Evolutionary conservation across 1,284 basidiomycete species (phyloP).

Genomic region (Irpex rosettiformis): DNA sequence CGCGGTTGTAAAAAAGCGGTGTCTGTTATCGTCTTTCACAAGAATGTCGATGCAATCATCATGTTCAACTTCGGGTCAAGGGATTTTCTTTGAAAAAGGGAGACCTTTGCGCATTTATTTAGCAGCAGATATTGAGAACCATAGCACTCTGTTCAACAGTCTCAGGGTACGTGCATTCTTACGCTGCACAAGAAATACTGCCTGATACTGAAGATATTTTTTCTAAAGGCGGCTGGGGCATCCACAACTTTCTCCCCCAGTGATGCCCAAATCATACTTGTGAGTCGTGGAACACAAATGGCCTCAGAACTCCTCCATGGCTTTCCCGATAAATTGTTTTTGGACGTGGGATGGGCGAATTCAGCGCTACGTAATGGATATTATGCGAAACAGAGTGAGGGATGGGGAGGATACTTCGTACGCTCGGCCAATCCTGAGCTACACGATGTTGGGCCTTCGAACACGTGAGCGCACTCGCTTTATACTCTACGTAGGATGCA

Average conservation of each 20-base stretch:
- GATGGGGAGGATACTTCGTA: conserved; percentile 50
- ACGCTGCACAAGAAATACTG: background rate
- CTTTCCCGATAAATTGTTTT: conserved; percentile 45
- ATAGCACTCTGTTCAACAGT: background rate
- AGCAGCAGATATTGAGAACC: background rate
- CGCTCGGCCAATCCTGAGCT: background rate
- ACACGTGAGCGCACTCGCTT: background rate
- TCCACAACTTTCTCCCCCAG: conserved; percentile 41
- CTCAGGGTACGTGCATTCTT: background rate
- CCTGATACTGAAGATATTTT: too few species aligned
- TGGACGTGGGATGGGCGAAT: conserved; percentile 31
- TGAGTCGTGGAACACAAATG: conserved; percentile 47
- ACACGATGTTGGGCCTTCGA: background rate
- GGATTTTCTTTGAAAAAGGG: background rate
- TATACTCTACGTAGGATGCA: background rate
- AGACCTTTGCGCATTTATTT: background rate
- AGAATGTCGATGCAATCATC: background rate
- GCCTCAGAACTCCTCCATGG: conserved; percentile 52
- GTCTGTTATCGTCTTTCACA: background rate
- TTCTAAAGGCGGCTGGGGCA: conserved; percentile 49
- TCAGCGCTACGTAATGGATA: conserved; percentile 37
- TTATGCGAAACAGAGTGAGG: conserved; percentile 40
- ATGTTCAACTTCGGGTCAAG: too few species aligned
- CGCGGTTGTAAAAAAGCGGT: background rate
- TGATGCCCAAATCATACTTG: conserved; percentile 51